Base-by-base conservation (phyloP, 2,329 filamentous ascomycete genomes). In the Epichloe glyceriae region DNA sequence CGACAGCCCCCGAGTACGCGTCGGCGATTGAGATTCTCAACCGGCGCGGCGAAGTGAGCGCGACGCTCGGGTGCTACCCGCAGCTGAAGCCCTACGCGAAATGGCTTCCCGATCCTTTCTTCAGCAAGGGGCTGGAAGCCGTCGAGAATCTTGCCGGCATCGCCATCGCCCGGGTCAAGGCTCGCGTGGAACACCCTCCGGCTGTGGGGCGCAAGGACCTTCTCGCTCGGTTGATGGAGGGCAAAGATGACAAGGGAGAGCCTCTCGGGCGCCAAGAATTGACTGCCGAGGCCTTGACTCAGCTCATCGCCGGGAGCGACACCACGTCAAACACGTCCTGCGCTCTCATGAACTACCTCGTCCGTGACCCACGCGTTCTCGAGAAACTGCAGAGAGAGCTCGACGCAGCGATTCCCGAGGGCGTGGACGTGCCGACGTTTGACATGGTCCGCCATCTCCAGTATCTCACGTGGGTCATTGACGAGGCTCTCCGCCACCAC, bases 21-120 rank as follows among this genome's bases (percentile, higher is more conserved):
- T 79, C 84, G 0, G 90, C 89, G 10, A 87, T 95, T 54, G 83
- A 95, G 67, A 90, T 95, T 4, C 73, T 95, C 50, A 95, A 95
- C 69, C 79, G 89, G 14, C 77, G 89, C 46, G 90, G 89, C 50
- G 89, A 95, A 62, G 88, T 95, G 33, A 90, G 84, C 12, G 86
- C 82, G 4, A 82, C 88, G 0, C 73, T 96, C 3, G 89, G 89
- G 1, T 86, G 80, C 60, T 71, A 83, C 50, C 88, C 89, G 0
- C 67, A 71, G 52, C 70, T 95, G 46, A 91, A 86, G 64, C 86
- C 88, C 0, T 94, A 80, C 57, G 89, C 88, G 17, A 81, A 80
- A 59, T 91, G 83, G 65, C 68, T 95, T 10, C 88, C 88, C 0
- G 88, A 94, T 61, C 77, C 83, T 1, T 94, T 94, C 72, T 94